phyloP scores from a whole-genome alignment of 768 basidiomycete genomes.

The Mrakia gelida region DNA sequence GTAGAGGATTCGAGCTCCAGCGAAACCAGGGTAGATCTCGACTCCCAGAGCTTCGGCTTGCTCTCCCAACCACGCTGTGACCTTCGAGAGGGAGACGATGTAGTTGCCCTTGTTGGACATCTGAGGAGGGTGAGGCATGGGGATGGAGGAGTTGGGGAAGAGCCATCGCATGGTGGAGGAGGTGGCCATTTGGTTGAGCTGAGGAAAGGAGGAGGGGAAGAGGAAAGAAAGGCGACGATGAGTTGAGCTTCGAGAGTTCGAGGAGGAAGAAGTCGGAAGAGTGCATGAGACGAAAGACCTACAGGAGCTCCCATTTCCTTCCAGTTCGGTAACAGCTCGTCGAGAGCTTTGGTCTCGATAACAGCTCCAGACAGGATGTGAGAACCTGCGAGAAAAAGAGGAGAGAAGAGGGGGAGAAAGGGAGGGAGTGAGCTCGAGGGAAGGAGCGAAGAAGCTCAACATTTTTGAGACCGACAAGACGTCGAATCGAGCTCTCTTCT shows the following conservation, averaged over 20 bases:
- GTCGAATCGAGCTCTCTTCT: background rate
- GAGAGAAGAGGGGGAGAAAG: background rate
- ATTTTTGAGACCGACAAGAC: background rate
- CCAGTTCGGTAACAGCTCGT: slow-evolving; percentile 90
- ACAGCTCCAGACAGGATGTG: slow-evolving; percentile 96
- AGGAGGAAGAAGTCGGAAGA: background rate
- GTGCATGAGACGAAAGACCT: background rate
- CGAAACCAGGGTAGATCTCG: slow-evolving; percentile 95
- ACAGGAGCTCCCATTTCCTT: slow-evolving; percentile 67
- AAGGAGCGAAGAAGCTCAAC: slow-evolving; percentile 3
- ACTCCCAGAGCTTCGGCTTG: slow-evolving; percentile 84
- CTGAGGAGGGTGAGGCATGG: slow-evolving; percentile 92
- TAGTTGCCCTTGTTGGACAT: slow-evolving; percentile 95
- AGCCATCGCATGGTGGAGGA: slow-evolving; percentile 81
- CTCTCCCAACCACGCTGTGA: slow-evolving; percentile 81
- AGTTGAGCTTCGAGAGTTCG: background rate
- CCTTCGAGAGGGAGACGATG: slow-evolving; percentile 78
- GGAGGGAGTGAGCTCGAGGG: background rate
- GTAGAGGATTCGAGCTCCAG: slow-evolving; percentile 77
- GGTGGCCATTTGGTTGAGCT: slow-evolving; percentile 62
- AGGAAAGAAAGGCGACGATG: background rate
- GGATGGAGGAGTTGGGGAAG: slow-evolving; percentile 62
- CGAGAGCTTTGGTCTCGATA: slow-evolving; percentile 82
- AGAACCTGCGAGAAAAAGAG: slow-evolving; percentile 56
- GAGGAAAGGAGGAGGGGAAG: background rate